Percentiles rank a stretch among this genome's conserved stretches.
phyloP scores from a whole-genome alignment of 179 eudicot species.

The Silene vulgaris region DNA sequence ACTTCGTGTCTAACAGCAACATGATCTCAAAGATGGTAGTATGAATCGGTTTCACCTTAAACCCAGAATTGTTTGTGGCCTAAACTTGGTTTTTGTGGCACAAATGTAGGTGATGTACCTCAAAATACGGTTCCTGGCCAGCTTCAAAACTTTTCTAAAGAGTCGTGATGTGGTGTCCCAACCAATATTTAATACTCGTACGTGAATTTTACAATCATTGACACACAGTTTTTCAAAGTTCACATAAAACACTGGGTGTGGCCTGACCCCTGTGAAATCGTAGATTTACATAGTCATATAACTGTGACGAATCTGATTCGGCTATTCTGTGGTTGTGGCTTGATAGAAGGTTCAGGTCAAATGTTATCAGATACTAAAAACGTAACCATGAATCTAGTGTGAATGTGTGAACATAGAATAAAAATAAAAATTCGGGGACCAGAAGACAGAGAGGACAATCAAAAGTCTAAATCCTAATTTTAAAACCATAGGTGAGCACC shows the following conservation, averaged over 20 bases:
- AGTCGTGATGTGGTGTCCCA: too few species aligned
- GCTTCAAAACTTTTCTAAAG: too few species aligned
- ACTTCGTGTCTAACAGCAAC: too few species aligned
- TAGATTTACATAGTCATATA: conserved; percentile 5
- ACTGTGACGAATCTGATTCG: neutral
- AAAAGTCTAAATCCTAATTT: conserved; percentile 5
- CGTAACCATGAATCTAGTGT: neutral
- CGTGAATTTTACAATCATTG: neutral
- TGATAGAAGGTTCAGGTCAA: neutral
- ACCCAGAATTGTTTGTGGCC: too few species aligned
- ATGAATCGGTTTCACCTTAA: too few species aligned
- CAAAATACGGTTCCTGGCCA: too few species aligned
- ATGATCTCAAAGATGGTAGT: too few species aligned
- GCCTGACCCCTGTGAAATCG: neutral
- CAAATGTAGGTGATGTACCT: too few species aligned
- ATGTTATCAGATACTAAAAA: neutral
- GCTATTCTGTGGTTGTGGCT: neutral
- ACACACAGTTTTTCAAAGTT: neutral
- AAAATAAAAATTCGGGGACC: neutral
- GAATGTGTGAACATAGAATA: neutral
- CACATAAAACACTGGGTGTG: neutral
- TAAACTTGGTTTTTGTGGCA: too few species aligned
- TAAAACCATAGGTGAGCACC: neutral
- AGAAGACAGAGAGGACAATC: neutral
- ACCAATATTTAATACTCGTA: too few species aligned